Evolutionary conservation across 1,284 basidiomycete species (phyloP).

Genomic region (Hortiboletus rubellus): DNA sequence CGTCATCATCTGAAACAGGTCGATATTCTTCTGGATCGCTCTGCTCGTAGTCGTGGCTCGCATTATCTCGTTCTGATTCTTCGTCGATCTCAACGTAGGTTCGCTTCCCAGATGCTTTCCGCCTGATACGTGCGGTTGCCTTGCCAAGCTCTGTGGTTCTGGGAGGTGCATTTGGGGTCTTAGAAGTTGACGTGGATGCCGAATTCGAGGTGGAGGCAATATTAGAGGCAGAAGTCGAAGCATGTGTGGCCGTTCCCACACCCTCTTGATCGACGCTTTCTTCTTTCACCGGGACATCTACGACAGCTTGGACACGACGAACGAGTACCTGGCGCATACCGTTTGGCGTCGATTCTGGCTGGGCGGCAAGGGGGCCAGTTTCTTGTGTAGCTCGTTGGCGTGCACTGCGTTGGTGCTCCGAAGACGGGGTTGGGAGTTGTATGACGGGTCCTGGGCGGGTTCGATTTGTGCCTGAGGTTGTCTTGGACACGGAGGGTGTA

Average conservation of each 20-base stretch:
- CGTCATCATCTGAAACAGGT: slow-evolving; percentile 47
- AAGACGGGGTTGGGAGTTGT: slow-evolving; percentile 36
- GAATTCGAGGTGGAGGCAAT: slow-evolving; percentile 15
- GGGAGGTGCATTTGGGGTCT: slow-evolving; percentile 5
- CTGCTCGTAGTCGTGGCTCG: slow-evolving; percentile 23
- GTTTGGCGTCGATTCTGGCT: slow-evolving; percentile 12
- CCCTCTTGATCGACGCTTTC: slow-evolving; percentile 38
- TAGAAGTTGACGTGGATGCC: slow-evolving; percentile 11
- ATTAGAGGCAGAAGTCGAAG: slow-evolving; percentile 14
- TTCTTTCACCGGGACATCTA: slow-evolving; percentile 47
- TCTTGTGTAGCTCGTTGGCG: slow-evolving; percentile 27
- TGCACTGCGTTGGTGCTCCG: slow-evolving; percentile 31
- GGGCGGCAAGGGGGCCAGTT: neutral
- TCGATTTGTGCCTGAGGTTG: slow-evolving; percentile 6
- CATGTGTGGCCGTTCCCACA: neutral
- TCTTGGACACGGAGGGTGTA: slow-evolving; percentile 10
- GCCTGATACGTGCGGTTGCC: slow-evolving; percentile 18
- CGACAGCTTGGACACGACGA: slow-evolving; percentile 45
- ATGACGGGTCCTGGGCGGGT: slow-evolving; percentile 10
- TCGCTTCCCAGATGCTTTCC: slow-evolving; percentile 28
- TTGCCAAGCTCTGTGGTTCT: neutral
- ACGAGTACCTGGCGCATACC: slow-evolving; percentile 33
- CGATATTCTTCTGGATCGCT: slow-evolving; percentile 21
- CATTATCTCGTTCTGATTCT: slow-evolving; percentile 22
- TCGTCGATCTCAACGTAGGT: slow-evolving; percentile 34